Conservation (phyloP, 805 yeast species). For the Saccharomycopsis oosterbeekiorum region DNA sequence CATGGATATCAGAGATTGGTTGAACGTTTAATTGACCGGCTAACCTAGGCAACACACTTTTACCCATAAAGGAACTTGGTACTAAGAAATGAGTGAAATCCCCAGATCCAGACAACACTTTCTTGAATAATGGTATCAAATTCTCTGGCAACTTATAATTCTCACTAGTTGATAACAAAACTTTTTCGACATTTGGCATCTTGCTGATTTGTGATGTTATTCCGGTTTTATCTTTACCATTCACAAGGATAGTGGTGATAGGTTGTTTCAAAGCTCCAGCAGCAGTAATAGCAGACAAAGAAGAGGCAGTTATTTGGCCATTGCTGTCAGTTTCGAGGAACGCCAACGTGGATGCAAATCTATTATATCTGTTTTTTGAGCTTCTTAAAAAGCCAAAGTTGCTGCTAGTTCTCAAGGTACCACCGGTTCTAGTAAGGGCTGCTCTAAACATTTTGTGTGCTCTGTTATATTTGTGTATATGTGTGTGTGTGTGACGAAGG, state of each 20-base stretch:
- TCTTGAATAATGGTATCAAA: conserved; percentile 57
- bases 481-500: no score
- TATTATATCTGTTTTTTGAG: neutral
- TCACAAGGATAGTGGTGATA: conserved; percentile 68
- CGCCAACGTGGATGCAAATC: conserved; percentile 59
- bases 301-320: conserved; percentile 49
- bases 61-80: conserved; percentile 82
- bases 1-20: conserved; percentile 75
- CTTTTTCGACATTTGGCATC: conserved; percentile 25
- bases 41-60: conserved; percentile 74
- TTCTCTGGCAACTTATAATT: conserved; percentile 73
- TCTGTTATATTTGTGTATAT: no score
- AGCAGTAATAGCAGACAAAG: conserved; percentile 67
- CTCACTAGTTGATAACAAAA: conserved; percentile 47
- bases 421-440: neutral
- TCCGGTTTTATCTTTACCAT: conserved; percentile 46
- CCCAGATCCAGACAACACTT: conserved; percentile 24
- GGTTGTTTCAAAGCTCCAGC: conserved; percentile 71
- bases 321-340: conserved; percentile 55
- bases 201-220: conserved; percentile 24
- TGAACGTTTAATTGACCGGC: conserved; percentile 81
- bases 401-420: neutral
- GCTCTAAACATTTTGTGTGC: neutral
- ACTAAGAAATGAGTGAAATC: conserved; percentile 63
- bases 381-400: neutral